Evolutionary conservation across 192 early-diverging fungal species (phyloP).

Genomic region (Coemansia guatemalensis): DNA sequence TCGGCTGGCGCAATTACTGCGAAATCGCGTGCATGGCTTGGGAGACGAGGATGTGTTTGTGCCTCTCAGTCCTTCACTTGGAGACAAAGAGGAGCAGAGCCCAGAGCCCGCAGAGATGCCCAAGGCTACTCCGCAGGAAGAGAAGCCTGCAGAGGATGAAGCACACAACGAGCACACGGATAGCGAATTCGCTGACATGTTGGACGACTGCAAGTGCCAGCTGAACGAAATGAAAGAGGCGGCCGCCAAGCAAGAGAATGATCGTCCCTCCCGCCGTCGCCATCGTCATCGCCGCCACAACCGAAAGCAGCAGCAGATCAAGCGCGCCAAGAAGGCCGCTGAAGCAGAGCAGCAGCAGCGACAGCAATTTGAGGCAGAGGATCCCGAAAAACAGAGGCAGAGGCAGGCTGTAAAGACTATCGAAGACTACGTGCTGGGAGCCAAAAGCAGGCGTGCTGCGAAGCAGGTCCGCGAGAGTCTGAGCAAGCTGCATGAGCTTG

Average conservation of each 20-base stretch:
- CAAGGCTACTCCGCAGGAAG: not conserved
- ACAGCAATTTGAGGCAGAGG: not conserved
- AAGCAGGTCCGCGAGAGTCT: constrained; percentile 10
- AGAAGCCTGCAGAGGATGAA: not conserved
- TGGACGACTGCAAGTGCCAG: constrained; percentile 43
- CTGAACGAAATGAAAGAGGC: constrained; percentile 25
- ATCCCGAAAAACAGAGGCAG: not conserved
- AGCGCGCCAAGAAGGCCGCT: not conserved
- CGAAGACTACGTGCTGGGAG: constrained; percentile 31
- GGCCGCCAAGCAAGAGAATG: not conserved
- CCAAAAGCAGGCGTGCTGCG: not conserved
- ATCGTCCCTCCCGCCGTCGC: constrained; percentile 7
- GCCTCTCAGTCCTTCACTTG: constrained; percentile 26
- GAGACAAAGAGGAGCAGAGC: constrained; percentile 1
- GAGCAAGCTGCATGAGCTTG: constrained; percentile 16
- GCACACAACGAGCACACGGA: constrained; percentile 24
- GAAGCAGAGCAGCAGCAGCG: not conserved
- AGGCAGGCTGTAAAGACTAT: constrained; percentile 13
- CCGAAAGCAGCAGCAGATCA: not conserved
- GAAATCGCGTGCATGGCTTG: constrained; percentile 31
- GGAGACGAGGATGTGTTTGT: constrained; percentile 34
- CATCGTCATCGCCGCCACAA: constrained; percentile 17
- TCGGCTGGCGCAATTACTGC: constrained; percentile 29
- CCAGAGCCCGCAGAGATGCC: constrained; percentile 2
- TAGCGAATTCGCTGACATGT: constrained; percentile 35